Evolutionary conservation across 495 filamentous ascomycete species (phyloP), one percentile per base, ranked within the genome.

Genomic region (Aspergillus asperescens): DNA sequence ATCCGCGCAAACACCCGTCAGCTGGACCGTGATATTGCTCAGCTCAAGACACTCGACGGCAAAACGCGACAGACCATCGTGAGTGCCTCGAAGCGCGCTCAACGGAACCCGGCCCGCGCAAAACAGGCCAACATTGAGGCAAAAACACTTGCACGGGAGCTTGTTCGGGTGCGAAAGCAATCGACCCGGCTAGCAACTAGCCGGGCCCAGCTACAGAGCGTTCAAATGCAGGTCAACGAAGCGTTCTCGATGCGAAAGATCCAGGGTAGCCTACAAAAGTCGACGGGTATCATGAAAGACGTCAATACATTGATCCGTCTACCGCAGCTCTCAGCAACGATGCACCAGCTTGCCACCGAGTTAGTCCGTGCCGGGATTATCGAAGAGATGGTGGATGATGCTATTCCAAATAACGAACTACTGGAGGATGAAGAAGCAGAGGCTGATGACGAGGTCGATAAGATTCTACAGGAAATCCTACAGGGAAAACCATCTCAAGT

Each of bases 201-300:
- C 54, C 91, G 91, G 62, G 94, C 93, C 5, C 93, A 96, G 72
- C 80, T 98, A 15, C 84, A 87, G 70, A 90, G 85, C 64, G 94
- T 98, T 49, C 84, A 90, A 60, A 96, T 96, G 94, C 94, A 97
- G 69, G 94, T 98, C 56, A 89, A 88, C 62, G 92, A 97, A 71
- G 92, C 94, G 2, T 98, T 97, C 63, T 88, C 89, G 5, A 84
- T 96, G 62, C 84, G 91, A 56, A 95, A 95, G 77, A 96, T 97
- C 58, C 92, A 96, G 75, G 94, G 94, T 35, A 89, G 83, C 65
- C 88, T 98, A 57, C 77, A 83, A 48, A 88, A 87, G 42, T 86
- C 81, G 51, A 92, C 92, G 10, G 87, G 87, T 15, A 90, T 98
- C 56, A 96, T 98, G 93, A 90, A 89, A 68, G 90, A 97, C 67